A percentile compares a stretch with the other conserved stretches of the same genome.
Evolutionary conservation across 345 rosid species (phyloP).

Genomic region (Ceriops decandra): DNA sequence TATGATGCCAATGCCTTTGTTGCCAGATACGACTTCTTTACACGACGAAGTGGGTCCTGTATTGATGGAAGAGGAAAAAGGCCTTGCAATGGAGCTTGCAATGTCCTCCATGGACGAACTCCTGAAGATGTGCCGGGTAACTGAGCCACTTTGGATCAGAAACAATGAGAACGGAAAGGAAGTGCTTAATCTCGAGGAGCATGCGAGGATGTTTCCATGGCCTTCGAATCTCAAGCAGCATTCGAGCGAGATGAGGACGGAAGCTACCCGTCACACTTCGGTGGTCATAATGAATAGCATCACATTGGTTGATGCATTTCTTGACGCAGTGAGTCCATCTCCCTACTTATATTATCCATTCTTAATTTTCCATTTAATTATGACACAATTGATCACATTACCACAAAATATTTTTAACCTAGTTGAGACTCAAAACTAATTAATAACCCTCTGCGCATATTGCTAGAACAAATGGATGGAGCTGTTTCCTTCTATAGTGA

Average conservation of each 20-base stretch:
- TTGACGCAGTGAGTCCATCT: slow-evolving; percentile 58
- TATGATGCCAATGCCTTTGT: slow-evolving; percentile 47
- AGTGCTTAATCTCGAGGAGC: slow-evolving; percentile 60
- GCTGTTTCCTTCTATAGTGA: slow-evolving; percentile 82
- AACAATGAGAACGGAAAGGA: slow-evolving; percentile 35
- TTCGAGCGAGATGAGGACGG: slow-evolving; percentile 44
- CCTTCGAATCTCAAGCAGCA: slow-evolving; percentile 42
- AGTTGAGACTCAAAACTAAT: no score
- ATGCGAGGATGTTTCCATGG: slow-evolving; percentile 64
- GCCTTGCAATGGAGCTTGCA: slow-evolving; percentile 65
- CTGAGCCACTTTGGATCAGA: slow-evolving; percentile 69
- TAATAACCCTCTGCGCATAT: neutral
- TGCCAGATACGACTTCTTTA: slow-evolving; percentile 36
- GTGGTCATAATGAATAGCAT: slow-evolving; percentile 91
- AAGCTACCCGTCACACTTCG: slow-evolving; percentile 67
- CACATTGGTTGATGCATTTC: slow-evolving; percentile 70
- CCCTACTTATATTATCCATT: neutral
- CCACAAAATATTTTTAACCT: no score
- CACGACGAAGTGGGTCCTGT: slow-evolving; percentile 30
- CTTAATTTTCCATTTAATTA: neutral
- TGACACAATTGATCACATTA: no score
- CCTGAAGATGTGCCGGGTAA: slow-evolving; percentile 51
- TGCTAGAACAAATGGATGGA: slow-evolving; percentile 82
- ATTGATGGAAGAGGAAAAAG: slow-evolving; percentile 64
- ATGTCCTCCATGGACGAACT: slow-evolving; percentile 66